Percentiles rank a stretch among this genome's conserved stretches.
These are phyloP conservation scores for Fusarium avenaceum DNA, from an alignment of 2,329 filamentous ascomycete species.

Conservation along the genomic window DNA sequence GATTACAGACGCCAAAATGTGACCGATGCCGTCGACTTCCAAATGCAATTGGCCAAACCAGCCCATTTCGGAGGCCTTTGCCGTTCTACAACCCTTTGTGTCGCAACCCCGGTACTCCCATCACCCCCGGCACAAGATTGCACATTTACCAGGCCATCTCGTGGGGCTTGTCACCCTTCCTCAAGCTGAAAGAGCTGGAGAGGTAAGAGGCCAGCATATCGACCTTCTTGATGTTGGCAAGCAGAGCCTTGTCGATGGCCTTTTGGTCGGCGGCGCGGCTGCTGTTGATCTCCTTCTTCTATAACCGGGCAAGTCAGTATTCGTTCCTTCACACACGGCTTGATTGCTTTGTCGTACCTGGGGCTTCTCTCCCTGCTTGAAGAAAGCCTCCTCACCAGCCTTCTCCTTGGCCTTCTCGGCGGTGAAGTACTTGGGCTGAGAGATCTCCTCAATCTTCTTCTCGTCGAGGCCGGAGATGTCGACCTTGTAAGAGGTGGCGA, in stretches of 20 bases:
- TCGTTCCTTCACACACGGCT: neutral
- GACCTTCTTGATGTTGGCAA: conserved; percentile 98
- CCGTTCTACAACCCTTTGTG: conserved; percentile 61
- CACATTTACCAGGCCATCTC: conserved; percentile 96
- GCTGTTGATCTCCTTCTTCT: conserved; percentile 98
- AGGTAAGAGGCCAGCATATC: conserved; percentile 95
- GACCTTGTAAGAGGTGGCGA: conserved; percentile 88
- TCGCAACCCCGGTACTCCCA: conserved; percentile 51
- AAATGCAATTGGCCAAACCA: conserved; percentile 75
- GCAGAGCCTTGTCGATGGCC: conserved; percentile 95
- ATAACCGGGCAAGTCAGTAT: conserved; percentile 53
- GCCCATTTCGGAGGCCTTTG: conserved; percentile 63
- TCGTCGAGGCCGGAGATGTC: conserved; percentile 88
- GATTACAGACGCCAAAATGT: conserved; percentile 76
- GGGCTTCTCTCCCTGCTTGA: conserved; percentile 98
- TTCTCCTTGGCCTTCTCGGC: conserved; percentile 96
- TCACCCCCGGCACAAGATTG: conserved; percentile 50
- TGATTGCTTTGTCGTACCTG: conserved; percentile 73
- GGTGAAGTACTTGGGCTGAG: conserved; percentile 91
- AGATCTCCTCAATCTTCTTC: conserved; percentile 87
- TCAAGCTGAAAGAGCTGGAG: conserved; percentile 94
- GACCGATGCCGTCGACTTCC: conserved; percentile 75
- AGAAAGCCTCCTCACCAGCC: conserved; percentile 98
- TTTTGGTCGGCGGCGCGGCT: conserved; percentile 97
- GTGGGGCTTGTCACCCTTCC: conserved; percentile 99